These are phyloP conservation scores for Fusarium redolens DNA, from an alignment of 2,329 filamentous ascomycete genomes.

Conservation along the genomic window DNA sequence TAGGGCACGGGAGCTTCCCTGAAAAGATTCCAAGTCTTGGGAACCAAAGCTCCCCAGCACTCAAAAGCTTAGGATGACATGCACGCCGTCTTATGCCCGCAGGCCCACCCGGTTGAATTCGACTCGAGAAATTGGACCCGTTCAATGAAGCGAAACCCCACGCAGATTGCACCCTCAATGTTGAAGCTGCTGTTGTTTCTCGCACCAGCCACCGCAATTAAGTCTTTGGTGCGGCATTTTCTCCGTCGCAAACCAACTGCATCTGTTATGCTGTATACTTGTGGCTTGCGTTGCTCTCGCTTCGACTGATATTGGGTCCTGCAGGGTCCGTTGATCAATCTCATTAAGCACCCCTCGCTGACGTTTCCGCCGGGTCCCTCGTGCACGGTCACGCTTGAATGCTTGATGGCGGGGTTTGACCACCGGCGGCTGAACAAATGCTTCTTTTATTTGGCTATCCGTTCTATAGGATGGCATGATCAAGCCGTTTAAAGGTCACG, in stretches of 20 bases:
- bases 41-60: constrained; percentile 18
- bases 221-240: constrained; percentile 34
- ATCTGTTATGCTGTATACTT: not conserved
- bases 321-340: constrained; percentile 42
- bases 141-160: constrained; percentile 10
- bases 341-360: constrained; percentile 34
- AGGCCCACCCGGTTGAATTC: constrained; percentile 18
- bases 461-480: not conserved
- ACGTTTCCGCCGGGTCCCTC: constrained; percentile 21
- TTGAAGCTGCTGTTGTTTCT: constrained; percentile 3
- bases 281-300: constrained; percentile 24
- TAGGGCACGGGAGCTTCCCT: constrained; percentile 2
- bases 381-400: constrained; percentile 27
- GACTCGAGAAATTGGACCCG: constrained; percentile 6
- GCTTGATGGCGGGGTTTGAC: constrained; percentile 27
- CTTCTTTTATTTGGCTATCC: not conserved
- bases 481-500: not conserved
- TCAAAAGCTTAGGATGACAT: constrained; percentile 32
- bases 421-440: not conserved
- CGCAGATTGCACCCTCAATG: not conserved
- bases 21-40: constrained; percentile 5
- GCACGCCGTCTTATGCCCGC: constrained; percentile 29
- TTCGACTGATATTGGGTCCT: constrained; percentile 19
- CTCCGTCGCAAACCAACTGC: not conserved
- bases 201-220: constrained; percentile 19